A percentile compares a stretch with the other conserved stretches of the same genome.
Evolutionary conservation across 345 rosid genomes (phyloP).

Genomic region (Populus tremula): DNA sequence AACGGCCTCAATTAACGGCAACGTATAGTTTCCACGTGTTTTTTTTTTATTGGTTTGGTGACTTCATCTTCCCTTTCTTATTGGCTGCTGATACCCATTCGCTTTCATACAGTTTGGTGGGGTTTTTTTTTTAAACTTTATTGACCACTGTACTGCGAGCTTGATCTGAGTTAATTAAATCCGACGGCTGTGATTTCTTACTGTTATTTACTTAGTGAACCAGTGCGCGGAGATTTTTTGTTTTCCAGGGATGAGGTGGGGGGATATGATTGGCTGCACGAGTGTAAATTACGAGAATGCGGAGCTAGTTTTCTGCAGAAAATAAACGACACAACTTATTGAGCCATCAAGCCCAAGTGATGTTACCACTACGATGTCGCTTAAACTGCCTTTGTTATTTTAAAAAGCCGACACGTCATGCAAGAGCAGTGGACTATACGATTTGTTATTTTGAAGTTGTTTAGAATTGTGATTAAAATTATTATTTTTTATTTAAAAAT

Average conservation of each 20-base stretch:
- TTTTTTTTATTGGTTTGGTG: slow-evolving; percentile 6
- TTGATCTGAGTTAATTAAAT: background rate
- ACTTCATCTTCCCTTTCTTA: slow-evolving; percentile 8
- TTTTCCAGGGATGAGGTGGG: background rate
- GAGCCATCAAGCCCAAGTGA: too few species aligned
- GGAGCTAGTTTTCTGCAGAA: background rate
- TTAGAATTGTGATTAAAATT: too few species aligned
- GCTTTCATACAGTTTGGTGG: too few species aligned
- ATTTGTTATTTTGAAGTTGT: background rate
- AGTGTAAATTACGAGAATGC: background rate
- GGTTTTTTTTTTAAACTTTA: background rate
- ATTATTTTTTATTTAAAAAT: too few species aligned
- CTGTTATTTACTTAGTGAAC: background rate
- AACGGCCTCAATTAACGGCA: background rate
- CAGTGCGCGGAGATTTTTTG: background rate
- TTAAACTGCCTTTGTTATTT: background rate
- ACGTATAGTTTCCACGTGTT: slow-evolving; percentile 28
- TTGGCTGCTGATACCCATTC: slow-evolving; percentile 20
- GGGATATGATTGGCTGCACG: background rate
- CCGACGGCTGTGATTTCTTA: background rate
- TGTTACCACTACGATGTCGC: too few species aligned
- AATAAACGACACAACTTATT: too few species aligned
- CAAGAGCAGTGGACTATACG: background rate
- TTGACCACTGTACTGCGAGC: background rate
- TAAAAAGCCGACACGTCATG: background rate